Evolutionary conservation across 2,329 filamentous ascomycete genomes (phyloP).

Genomic region (Ceratocystis variospora): DNA sequence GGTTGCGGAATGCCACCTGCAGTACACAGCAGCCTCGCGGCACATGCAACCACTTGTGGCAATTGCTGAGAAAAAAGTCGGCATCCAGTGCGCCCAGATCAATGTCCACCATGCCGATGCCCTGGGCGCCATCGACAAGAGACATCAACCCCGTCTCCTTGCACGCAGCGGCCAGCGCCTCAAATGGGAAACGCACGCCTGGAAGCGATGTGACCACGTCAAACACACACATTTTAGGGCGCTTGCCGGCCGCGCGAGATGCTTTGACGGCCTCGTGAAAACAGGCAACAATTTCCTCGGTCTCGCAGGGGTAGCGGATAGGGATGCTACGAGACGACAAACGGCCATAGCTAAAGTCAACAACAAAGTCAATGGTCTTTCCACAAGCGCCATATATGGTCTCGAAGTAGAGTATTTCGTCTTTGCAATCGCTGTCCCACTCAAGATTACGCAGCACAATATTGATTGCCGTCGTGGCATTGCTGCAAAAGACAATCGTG

Average conservation of each 20-base stretch:
- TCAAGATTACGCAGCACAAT: constrained; percentile 62
- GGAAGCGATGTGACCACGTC: constrained; percentile 71
- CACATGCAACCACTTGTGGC: constrained; percentile 78
- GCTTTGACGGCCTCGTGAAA: constrained; percentile 47
- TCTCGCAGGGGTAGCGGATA: constrained; percentile 54
- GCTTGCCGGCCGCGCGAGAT: constrained; percentile 42
- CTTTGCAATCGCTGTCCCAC: constrained; percentile 55
- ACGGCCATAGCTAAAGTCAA: constrained; percentile 45
- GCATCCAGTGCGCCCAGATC: constrained; percentile 54
- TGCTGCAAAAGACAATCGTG: constrained; percentile 62
- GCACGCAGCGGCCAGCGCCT: constrained; percentile 50
- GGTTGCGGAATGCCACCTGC: constrained; percentile 64
- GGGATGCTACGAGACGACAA: constrained; percentile 40
- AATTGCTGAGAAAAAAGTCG: constrained; percentile 80
- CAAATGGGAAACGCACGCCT: constrained; percentile 67
- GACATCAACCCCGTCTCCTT: constrained; percentile 54
- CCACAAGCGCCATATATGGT: constrained; percentile 69
- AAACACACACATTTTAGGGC: constrained; percentile 47
- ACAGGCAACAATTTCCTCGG: constrained; percentile 47
- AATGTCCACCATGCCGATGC: constrained; percentile 62
- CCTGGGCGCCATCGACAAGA: constrained; percentile 73
- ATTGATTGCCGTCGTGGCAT: constrained; percentile 68
- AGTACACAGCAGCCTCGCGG: constrained; percentile 71
- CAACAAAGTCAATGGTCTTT: constrained; percentile 55
- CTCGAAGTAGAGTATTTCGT: constrained; percentile 66